Evolutionary conservation across 768 basidiomycete species (phyloP), one percentile per base, ranked within the genome.

Genomic region (Leccinum arenicola): DNA sequence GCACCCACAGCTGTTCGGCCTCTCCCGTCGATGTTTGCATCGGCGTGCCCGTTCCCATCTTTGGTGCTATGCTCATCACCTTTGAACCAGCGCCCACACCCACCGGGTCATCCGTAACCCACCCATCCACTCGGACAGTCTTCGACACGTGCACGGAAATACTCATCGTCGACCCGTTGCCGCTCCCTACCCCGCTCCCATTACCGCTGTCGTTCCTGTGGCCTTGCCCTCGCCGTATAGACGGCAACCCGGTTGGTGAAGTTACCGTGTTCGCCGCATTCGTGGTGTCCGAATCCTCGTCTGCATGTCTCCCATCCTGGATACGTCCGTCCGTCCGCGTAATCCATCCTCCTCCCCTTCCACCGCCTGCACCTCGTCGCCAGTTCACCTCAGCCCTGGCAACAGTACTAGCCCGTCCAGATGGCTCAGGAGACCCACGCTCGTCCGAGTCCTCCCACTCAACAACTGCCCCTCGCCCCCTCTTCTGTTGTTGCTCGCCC

Each of bases 241-340:
- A 45, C 15, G 43, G 43, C 14, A 15, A 36, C 35, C 35, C 35
- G 14, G 17, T 35, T 35, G 35, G 1, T 38, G 36, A 15, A 17
- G 38, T 17, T 38, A 6, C 38, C 38, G 38, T 14, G 15, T 36
- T 14, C 15, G 38, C 6, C 3, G 38, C 38, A 17, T 10, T 11
- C 40, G 40, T 43, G 5, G 43, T 43, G 23, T 70, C 72, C 4
- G 64, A 68, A 33, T 61, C 56, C 12, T 56, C 50, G 2, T 12
- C 43, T 12, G 23, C 8, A 23, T 9, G 15, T 19, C n/a, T 43
- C 43, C 6, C 43, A 19, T 52, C 56, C 33, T 53, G 60, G 50
- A 70, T 48, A 51, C 66, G 29, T 3, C 62, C 62, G 38, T 72
- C 72, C 49, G 71, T 72, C 33, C 71, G 55, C 17, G 72, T 70